Percentiles rank a stretch among this genome's conserved stretches.
Conservation (phyloP, 2,329 filamentous ascomycete species). For the Epichloe baconii region DNA sequence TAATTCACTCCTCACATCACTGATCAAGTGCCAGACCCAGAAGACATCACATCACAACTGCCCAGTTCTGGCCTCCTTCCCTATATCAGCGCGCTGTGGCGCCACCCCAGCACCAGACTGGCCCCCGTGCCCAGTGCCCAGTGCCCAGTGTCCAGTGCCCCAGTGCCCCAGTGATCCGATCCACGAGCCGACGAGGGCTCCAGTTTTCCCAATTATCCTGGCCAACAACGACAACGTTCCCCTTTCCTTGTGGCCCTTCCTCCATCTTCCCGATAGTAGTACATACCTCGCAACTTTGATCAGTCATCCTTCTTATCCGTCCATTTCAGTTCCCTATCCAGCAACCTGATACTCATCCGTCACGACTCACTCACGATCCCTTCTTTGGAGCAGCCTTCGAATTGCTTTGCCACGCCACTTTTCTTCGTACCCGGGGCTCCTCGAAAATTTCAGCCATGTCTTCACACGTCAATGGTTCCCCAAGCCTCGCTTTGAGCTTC, state of each 20-base stretch:
- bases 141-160: no score
- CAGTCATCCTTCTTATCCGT: background rate
- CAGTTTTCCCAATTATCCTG: conserved; percentile 7
- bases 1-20: no score
- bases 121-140: no score
- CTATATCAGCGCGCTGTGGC: background rate
- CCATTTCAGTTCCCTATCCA: background rate
- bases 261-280: background rate
- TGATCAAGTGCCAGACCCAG: no score
- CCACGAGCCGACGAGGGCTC: conserved; percentile 4
- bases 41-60: background rate
- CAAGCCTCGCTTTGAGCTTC: conserved; percentile 39
- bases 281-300: background rate
- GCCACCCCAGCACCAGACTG: background rate
- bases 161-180: background rate
- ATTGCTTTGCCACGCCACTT: background rate
- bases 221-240: conserved; percentile 4
- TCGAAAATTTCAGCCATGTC: conserved; percentile 15
- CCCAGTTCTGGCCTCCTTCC: background rate
- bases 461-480: conserved; percentile 17
- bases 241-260: conserved; percentile 3
- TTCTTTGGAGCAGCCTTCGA: background rate
- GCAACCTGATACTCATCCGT: background rate
- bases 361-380: background rate
- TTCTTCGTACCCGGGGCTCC: background rate